Evolutionary conservation across 2,329 filamentous ascomycete genomes (phyloP).

Genomic region (Ophiocordyceps australis): DNA sequence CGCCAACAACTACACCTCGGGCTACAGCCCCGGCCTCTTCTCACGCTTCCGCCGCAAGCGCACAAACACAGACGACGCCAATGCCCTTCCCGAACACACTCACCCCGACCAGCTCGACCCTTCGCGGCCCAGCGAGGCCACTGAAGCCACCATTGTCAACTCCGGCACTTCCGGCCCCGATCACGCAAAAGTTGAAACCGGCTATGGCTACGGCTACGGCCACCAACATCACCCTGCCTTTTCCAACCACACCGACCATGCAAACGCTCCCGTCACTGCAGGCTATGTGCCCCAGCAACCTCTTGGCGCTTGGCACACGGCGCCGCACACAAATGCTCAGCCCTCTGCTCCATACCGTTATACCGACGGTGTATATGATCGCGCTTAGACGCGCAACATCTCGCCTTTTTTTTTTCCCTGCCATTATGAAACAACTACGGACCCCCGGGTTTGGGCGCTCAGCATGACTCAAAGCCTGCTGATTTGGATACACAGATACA

Average conservation of each 20-base stretch:
- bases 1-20: constrained; percentile 40
- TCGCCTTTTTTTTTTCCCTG: background rate
- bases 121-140: constrained; percentile 21
- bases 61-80: constrained; percentile 11
- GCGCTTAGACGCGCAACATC: constrained; percentile 4
- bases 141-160: constrained; percentile 16
- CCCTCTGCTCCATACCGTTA: constrained; percentile 13
- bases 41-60: constrained; percentile 17
- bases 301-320: background rate
- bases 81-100: constrained; percentile 19
- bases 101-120: constrained; percentile 18
- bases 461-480: too few relatives aligned
- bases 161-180: constrained; percentile 8
- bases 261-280: too few relatives aligned
- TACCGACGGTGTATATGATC: constrained; percentile 18
- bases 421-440: background rate
- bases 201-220: constrained; percentile 6
- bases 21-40: constrained; percentile 14
- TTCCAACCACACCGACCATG: too few relatives aligned
- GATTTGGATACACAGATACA: too few relatives aligned
- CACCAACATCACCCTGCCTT: too few relatives aligned
- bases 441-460: too few relatives aligned
- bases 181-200: constrained; percentile 10
- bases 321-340: constrained; percentile 2
- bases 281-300: too few relatives aligned